Percentiles rank a stretch among this genome's conserved stretches.
Evolutionary conservation across 2,329 filamentous ascomycete genomes (phyloP).

Genomic region (Clonostachys chloroleuca): DNA sequence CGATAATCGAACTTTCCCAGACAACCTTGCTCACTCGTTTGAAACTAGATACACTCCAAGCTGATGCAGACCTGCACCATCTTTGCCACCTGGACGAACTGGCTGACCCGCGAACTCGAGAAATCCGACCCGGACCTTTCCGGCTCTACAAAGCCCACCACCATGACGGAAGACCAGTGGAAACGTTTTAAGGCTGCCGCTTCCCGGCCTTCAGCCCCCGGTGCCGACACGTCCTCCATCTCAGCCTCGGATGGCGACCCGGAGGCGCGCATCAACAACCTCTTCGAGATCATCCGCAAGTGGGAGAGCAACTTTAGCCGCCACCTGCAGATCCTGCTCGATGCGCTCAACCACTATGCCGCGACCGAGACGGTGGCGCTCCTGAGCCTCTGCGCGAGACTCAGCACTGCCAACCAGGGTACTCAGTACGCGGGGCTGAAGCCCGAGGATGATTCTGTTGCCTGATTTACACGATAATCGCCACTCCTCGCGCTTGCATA

Average conservation of each 20-base stretch:
- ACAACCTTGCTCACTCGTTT: neutral
- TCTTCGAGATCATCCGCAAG: constrained; percentile 83
- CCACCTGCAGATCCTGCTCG: constrained; percentile 88
- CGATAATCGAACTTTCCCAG: neutral
- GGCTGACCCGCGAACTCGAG: constrained; percentile 78
- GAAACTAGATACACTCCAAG: constrained; percentile 83
- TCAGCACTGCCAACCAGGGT: constrained; percentile 79
- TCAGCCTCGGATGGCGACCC: constrained; percentile 30
- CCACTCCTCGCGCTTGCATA: too few species aligned
- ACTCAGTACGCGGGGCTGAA: constrained; percentile 58
- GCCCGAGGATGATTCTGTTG: constrained; percentile 46
- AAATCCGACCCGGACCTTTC: constrained; percentile 77
- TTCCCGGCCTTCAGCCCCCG: constrained; percentile 23
- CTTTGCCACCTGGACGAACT: constrained; percentile 87
- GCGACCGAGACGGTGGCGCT: constrained; percentile 96
- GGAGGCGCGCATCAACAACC: constrained; percentile 59
- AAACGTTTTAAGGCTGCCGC: constrained; percentile 45
- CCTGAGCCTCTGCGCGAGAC: constrained; percentile 76
- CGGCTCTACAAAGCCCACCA: constrained; percentile 50
- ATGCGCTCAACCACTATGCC: constrained; percentile 94
- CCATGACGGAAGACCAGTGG: constrained; percentile 60
- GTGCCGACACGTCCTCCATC: constrained; percentile 25
- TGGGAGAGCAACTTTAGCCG: constrained; percentile 92
- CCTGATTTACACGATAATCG: too few species aligned
- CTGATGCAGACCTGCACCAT: constrained; percentile 93